These are phyloP conservation scores for Mortierella hygrophila DNA, from an alignment of 192 early-diverging fungal species.

Conservation along the genomic window DNA sequence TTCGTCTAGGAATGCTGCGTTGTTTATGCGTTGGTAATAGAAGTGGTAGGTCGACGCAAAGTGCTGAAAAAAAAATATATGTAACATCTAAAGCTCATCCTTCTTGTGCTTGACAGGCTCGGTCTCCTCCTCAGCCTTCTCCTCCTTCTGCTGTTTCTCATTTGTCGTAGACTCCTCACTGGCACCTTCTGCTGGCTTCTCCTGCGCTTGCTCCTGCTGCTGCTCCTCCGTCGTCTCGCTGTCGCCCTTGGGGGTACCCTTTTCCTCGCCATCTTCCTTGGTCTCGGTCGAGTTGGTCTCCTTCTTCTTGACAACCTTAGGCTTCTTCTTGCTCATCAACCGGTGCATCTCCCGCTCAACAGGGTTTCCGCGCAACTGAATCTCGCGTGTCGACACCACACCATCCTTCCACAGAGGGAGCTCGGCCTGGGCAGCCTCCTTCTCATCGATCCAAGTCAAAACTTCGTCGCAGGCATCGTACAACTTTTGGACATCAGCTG, in stretches of 20 bases:
- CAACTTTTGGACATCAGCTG: constrained; percentile 67
- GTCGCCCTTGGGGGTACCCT: constrained; percentile 2
- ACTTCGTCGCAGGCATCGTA: constrained; percentile 65
- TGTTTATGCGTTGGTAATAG: too few species aligned
- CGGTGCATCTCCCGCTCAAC: constrained; percentile 67
- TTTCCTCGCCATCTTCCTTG: constrained; percentile 37
- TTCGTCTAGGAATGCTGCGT: too few species aligned
- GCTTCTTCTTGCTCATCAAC: constrained; percentile 71
- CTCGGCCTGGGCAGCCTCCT: constrained; percentile 69
- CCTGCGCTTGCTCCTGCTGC: neutral
- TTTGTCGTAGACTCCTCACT: neutral
- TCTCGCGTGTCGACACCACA: constrained; percentile 68
- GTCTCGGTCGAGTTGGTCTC: constrained; percentile 37
- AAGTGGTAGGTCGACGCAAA: too few species aligned
- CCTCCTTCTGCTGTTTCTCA: constrained; percentile 25
- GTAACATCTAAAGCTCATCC: constrained; percentile 43
- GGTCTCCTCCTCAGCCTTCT: constrained; percentile 14
- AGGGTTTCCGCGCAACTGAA: constrained; percentile 61
- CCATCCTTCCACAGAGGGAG: constrained; percentile 73
- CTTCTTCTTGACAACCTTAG: constrained; percentile 62
- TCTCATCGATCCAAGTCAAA: constrained; percentile 76
- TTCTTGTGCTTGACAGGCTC: constrained; percentile 41
- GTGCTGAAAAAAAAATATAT: neutral
- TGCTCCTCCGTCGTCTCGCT: neutral
- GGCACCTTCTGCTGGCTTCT: neutral